Conservation (phyloP, 1,284 basidiomycete genomes). For the Flammula alnicola region DNA sequence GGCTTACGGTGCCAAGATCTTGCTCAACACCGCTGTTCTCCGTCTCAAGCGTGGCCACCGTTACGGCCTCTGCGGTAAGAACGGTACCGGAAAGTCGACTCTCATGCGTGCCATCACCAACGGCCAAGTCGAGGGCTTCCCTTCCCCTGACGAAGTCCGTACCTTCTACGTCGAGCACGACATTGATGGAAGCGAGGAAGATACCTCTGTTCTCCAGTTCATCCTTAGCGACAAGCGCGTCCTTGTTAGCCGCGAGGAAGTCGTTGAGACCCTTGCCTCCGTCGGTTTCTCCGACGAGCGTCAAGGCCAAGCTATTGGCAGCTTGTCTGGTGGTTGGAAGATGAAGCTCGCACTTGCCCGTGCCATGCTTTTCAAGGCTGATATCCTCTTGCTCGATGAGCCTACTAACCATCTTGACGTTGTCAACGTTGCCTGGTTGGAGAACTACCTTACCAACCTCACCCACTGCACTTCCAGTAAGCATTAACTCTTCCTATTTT, state of each 20-base stretch:
- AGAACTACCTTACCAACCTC: constrained; percentile 90
- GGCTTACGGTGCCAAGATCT: constrained; percentile 98
- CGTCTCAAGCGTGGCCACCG: constrained; percentile 98
- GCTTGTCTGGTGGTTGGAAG: constrained; percentile 99
- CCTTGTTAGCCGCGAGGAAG: constrained; percentile 71
- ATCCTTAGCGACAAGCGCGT: constrained; percentile 89
- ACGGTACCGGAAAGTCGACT: constrained; percentile 98
- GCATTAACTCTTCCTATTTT: constrained; percentile 39
- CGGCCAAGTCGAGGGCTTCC: constrained; percentile 98
- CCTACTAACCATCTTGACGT: constrained; percentile 99
- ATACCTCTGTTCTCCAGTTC: constrained; percentile 90
- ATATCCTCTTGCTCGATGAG: constrained; percentile 96
- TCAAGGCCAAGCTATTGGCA: constrained; percentile 86
- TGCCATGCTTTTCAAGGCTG: constrained; percentile 98
- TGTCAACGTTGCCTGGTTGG: constrained; percentile 96
- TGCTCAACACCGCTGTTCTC: constrained; percentile 94
- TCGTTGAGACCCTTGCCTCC: constrained; percentile 81
- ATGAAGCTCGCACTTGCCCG: constrained; percentile 99
- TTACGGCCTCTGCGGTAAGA: constrained; percentile 97
- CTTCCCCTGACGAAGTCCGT: constrained; percentile 92
- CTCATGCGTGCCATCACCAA: constrained; percentile 97
- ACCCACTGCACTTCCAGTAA: constrained; percentile 91
- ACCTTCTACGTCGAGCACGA: constrained; percentile 99
- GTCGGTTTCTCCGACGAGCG: constrained; percentile 92
- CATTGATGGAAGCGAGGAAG: constrained; percentile 94